Conservation (phyloP, 1,139 yeast genomes). For the Hanseniaspora gamundiae region DNA sequence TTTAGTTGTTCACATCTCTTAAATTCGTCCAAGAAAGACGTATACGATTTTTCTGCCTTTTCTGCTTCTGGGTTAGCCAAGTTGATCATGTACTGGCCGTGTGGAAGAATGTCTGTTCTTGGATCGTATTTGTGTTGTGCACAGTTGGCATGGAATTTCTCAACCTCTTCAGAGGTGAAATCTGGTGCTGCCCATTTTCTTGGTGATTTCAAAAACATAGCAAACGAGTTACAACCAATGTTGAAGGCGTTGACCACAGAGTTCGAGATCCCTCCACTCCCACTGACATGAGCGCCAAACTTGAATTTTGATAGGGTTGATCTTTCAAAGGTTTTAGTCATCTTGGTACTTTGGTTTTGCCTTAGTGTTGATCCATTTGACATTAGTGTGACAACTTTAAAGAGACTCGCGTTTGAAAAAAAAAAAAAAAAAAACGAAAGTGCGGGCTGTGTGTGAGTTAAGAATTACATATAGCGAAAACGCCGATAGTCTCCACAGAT, state of each 20-base stretch:
- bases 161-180: constrained; percentile 52
- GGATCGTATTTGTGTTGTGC: constrained; percentile 56
- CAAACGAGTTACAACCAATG: constrained; percentile 78
- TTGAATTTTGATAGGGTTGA: constrained; percentile 31
- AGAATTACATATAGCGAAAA: no score
- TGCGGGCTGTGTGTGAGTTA: no score
- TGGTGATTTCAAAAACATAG: constrained; percentile 81
- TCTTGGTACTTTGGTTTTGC: neutral
- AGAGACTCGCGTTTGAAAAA: no score
- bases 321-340: constrained; percentile 17
- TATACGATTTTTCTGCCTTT: constrained; percentile 64
- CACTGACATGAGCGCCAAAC: constrained; percentile 76
- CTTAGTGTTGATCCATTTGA: no score
- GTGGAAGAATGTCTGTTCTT: constrained; percentile 72
- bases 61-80: constrained; percentile 81
- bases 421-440: no score
- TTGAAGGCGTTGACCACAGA: constrained; percentile 64
- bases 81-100: constrained; percentile 87
- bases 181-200: constrained; percentile 84
- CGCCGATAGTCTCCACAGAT: no score
- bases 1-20: constrained; percentile 74
- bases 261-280: constrained; percentile 62
- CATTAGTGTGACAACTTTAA: neutral
- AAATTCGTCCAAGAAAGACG: constrained; percentile 78
- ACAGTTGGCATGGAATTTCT: constrained; percentile 52